These are phyloP conservation scores for Gossypium australe DNA, from an alignment of 345 rosid species.

Conservation along the genomic window DNA sequence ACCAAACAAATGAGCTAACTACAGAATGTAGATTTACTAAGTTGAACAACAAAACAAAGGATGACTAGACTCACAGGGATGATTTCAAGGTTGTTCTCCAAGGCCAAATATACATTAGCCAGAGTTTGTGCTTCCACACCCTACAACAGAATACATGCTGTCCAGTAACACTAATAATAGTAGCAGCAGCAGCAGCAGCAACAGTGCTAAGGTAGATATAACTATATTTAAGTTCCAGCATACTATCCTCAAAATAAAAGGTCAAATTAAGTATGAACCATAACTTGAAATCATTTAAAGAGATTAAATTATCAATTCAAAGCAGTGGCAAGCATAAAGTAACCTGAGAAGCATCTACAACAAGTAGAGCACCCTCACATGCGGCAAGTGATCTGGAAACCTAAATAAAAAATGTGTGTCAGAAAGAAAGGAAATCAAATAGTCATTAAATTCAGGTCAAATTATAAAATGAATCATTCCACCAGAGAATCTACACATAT, in stretches of 20 bases:
- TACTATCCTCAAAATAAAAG: constrained; percentile 5
- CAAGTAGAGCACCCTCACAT: constrained; percentile 99
- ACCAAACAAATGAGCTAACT: not conserved
- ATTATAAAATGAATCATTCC: not conserved
- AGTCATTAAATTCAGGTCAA: not conserved
- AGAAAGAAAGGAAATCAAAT: not conserved
- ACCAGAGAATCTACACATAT: not conserved
- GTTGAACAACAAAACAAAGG: constrained; percentile 3
- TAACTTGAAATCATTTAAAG: not conserved
- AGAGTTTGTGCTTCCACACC: constrained; percentile 99
- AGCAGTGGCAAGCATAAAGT: constrained; percentile 6
- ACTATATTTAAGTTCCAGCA: not conserved
- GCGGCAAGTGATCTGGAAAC: constrained; percentile 99
- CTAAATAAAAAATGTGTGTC: constrained; percentile 27
- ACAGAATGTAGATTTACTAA: not conserved
- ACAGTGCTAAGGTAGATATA: constrained; percentile 5
- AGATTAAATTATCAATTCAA: not conserved
- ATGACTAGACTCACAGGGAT: constrained; percentile 67
- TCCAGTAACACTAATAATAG: not conserved
- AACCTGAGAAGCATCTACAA: constrained; percentile 99
- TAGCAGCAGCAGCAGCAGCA: not conserved
- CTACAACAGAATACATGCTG: constrained; percentile 30
- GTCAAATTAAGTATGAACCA: constrained; percentile 6
- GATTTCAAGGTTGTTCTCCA: constrained; percentile 93
- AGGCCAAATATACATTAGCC: constrained; percentile 92